These are phyloP conservation scores for Teratosphaeria nubilosa DNA, from an alignment of 2,329 filamentous ascomycete genomes.

Conservation along the genomic window DNA sequence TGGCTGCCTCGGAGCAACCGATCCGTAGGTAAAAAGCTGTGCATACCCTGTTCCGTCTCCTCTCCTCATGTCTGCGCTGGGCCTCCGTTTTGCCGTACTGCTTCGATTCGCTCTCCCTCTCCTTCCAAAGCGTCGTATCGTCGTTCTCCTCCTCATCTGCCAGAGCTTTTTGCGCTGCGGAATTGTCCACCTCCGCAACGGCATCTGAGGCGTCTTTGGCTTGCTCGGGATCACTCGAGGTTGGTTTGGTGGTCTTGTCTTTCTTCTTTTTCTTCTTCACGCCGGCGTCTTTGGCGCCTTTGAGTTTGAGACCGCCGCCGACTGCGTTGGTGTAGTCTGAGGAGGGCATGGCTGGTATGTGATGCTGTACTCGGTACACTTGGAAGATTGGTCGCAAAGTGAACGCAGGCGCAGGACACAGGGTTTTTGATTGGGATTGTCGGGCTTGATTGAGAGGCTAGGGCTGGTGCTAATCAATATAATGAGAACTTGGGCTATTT, in stretches of 20 bases:
- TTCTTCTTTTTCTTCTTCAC: conserved; percentile 57
- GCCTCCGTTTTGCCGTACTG: conserved; percentile 64
- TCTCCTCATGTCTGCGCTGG: conserved; percentile 71
- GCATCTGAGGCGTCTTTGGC: not conserved
- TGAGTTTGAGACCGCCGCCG: conserved; percentile 73
- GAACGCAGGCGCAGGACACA: not conserved
- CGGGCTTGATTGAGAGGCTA: not conserved
- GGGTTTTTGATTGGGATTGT: not conserved
- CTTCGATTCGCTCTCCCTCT: conserved; percentile 10
- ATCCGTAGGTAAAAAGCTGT: not conserved
- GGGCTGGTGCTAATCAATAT: no score
- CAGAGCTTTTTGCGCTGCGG: conserved; percentile 20
- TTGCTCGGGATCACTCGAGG: conserved; percentile 4
- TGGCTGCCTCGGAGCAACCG: not conserved
- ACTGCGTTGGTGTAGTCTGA: conserved; percentile 63
- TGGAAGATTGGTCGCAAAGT: not conserved
- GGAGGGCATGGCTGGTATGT: conserved; percentile 48
- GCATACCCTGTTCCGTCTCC: conserved; percentile 66
- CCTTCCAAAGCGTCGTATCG: conserved; percentile 7
- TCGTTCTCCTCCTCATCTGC: conserved; percentile 26
- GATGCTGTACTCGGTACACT: not conserved
- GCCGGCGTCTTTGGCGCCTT: conserved; percentile 57
- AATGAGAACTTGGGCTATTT: no score
- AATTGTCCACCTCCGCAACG: conserved; percentile 2
- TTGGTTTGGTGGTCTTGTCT: conserved; percentile 9